phyloP scores from a whole-genome alignment of 176 grass and related monocot species.

The Typha latifolia region DNA sequence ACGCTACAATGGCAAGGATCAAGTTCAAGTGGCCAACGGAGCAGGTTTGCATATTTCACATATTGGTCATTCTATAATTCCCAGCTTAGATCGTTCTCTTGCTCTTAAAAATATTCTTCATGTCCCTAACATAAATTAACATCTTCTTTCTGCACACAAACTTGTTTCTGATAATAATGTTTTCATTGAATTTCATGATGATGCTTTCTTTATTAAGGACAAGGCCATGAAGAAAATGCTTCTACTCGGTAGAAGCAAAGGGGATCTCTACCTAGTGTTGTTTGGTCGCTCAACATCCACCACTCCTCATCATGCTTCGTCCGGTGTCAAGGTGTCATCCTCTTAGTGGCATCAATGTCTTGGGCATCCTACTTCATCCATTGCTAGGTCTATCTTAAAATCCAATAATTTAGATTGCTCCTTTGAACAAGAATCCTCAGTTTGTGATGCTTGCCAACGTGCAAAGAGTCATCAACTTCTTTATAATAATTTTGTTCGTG shows the following conservation, averaged over 20 bases:
- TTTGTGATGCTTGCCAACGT: background rate
- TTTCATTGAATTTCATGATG: background rate
- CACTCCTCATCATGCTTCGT: no score
- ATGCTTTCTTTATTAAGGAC: no score
- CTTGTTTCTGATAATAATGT: background rate
- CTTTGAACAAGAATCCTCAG: no score
- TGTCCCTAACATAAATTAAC: background rate
- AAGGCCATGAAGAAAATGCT: no score
- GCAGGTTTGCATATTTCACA: background rate
- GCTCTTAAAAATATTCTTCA: background rate
- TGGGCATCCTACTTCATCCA: no score
- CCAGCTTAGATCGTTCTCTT: background rate
- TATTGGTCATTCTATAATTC: background rate
- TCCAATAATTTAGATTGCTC: no score
- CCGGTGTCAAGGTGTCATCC: no score
- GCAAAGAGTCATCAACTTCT: background rate
- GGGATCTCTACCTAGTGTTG: no score
- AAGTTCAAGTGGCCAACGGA: background rate
- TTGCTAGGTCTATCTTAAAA: no score
- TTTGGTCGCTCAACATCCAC: no score
- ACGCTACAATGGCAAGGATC: background rate
- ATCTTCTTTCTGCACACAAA: background rate
- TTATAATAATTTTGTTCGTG: no score
- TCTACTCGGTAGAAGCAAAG: background rate
- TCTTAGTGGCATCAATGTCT: no score